Evolutionary conservation across 2,329 filamentous ascomycete species (phyloP), one percentile per base, ranked within the genome.

Genomic region (Juglanconis sp.): DNA sequence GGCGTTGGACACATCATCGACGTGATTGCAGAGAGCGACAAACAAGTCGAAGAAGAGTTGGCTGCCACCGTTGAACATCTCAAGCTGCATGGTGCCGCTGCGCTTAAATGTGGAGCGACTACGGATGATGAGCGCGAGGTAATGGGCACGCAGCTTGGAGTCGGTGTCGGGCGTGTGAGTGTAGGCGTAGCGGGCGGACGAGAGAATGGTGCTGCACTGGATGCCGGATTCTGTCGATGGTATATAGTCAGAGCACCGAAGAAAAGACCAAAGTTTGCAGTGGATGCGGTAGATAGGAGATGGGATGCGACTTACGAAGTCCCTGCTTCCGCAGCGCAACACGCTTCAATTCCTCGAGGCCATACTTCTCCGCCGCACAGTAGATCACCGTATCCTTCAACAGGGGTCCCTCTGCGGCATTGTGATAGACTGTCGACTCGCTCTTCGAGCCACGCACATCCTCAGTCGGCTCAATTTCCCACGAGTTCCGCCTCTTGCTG

Each of bases 11-110:
- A 87, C 82, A 68, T 88, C 89, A 72, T 86, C 91, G 70, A 96
- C 90, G 71, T 96, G 91, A 72, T 96, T 96, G 76, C 90, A 92
- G 76, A 96, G 86, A 17, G 93, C 92, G 54, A 96, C 93, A 72
- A 96, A 97, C 49, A 96, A 80, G 71, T 96, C 93, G 72, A 96
- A 97, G 79, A 96, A 96, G 61, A 96, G 80, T 70, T 90, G 84
- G 1, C 81, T 90, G 57, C 91, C 91, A 34, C 93, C 93, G 63
- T 86, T 85, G 73, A 90, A 90, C 92, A 97, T 96, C 78, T 96
- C 92, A 67, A 91, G 85, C 76, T 96, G 93, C 92, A 96, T 96
- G 3, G 92, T 96, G 57, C 92, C 92, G 74, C 92, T 96, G 58
- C 91, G 84, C 81, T 96, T 96, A 77, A 97, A 96, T 2, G 91